These are phyloP conservation scores for Ruellia speciosa DNA, from an alignment of 305 asterid genomes.

Conservation along the genomic window DNA sequence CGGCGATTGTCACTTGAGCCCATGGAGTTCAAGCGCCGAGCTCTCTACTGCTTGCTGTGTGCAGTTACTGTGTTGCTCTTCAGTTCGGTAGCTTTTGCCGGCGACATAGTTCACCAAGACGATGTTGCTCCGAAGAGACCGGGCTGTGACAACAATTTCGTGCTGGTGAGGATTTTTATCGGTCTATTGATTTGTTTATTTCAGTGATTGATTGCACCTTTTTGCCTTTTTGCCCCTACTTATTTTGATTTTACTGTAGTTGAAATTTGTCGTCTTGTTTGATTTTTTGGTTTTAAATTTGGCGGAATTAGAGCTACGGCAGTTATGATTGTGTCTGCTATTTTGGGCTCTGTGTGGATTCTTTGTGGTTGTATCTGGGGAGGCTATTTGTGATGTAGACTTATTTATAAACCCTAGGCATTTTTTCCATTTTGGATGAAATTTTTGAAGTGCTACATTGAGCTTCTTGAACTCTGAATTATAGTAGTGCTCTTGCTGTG, in stretches of 20 bases:
- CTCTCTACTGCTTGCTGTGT: conserved; percentile 28
- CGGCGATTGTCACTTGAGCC: background rate
- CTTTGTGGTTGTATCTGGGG: conserved; percentile 19
- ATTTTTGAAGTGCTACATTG: background rate
- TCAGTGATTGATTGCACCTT: background rate
- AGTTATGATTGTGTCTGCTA: background rate
- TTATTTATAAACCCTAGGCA: background rate
- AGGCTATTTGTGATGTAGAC: conserved; percentile 9
- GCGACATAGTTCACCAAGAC: conserved; percentile 79
- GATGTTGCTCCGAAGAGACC: conserved; percentile 61
- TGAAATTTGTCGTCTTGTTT: conserved; percentile 7
- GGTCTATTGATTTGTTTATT: background rate
- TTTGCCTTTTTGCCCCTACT: background rate
- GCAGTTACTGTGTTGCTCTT: conserved; percentile 32
- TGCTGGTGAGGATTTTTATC: conserved; percentile 36
- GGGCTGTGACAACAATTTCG: conserved; percentile 74
- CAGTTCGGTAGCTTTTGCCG: conserved; percentile 40
- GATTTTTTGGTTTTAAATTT: conserved; percentile 1
- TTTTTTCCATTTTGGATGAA: too few relatives aligned
- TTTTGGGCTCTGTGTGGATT: background rate
- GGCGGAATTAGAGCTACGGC: conserved; percentile 1
- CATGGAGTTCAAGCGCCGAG: conserved; percentile 38
- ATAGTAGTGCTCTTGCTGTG: background rate
- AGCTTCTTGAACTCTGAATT: background rate
- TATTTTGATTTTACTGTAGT: conserved; percentile 2